phyloP scores from a whole-genome alignment of 2,329 filamentous ascomycete genomes.

The Epicoccum nigrum region DNA sequence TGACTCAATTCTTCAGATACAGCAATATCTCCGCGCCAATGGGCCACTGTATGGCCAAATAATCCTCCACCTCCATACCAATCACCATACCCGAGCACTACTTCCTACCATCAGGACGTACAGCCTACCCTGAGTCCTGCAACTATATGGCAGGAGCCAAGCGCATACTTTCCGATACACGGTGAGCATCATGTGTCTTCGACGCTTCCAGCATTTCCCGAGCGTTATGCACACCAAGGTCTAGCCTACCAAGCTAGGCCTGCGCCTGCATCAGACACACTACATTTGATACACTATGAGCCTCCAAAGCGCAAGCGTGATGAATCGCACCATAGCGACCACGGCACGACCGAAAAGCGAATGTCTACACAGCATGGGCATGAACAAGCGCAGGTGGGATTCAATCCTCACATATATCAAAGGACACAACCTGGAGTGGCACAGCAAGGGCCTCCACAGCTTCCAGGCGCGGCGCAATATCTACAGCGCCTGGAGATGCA shows the following conservation, averaged over 20 bases:
- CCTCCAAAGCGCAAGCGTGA: background rate
- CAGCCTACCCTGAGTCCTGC: background rate
- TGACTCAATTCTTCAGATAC: background rate
- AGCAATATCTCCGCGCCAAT: background rate
- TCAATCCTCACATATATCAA: background rate
- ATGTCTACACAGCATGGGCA: background rate
- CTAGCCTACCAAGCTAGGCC: background rate
- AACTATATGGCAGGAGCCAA: background rate
- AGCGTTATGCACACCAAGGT: too few species aligned
- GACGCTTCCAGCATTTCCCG: background rate
- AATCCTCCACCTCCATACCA: background rate
- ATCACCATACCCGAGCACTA: background rate
- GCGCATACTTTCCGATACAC: too few species aligned
- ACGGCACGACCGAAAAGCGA: background rate
- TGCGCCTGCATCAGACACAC: background rate
- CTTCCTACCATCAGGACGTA: background rate
- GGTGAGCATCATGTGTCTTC: background rate
- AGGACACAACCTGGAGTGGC: background rate
- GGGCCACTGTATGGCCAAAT: background rate
- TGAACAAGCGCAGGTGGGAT: background rate
- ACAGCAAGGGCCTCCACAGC: background rate
- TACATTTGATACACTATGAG: background rate
- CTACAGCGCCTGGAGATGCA: background rate
- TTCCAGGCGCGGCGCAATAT: constrained; percentile 2
- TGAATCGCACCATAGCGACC: background rate